Evolutionary conservation across 2,329 filamentous ascomycete species (phyloP), one percentile per base, ranked within the genome.

Genomic region (Cytospora chrysosperma): DNA sequence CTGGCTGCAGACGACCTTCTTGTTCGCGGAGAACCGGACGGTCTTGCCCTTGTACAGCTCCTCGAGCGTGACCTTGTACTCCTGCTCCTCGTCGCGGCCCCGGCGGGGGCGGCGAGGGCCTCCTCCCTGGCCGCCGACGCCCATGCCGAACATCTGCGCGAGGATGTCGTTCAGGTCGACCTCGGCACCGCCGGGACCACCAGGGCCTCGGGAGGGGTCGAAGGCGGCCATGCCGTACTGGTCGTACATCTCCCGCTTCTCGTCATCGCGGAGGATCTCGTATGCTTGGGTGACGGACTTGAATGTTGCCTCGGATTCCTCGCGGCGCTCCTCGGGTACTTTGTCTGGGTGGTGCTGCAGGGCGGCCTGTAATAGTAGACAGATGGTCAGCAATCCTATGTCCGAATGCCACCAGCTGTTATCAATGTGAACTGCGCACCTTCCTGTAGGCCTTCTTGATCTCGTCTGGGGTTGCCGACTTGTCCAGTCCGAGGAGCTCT

Each of bases 1-100:
- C 71, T 88, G 84, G 64, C 84, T 84, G 78, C 95, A 99, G 66
- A 97, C 82, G 66, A 97, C 85, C 73, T 97, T 94, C 81, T 98
- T 98, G 72, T 93, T 96, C 72, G 91, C 95, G 10, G 92, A 88
- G 75, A 99, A 97, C 79, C 96, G 95, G 73, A 96, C 95, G 0
- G 95, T 97, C 83, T 98, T 97, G 72, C 95, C 95, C 79, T 96
- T 97, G 84, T 98, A 99, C 34, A 99, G 83, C 77, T 99, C 95
- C 75, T 98, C 95, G 65, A 99, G 79, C 2, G 88, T 90, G 63
- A 98, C 91, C 74, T 93, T 88, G 78, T 99, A 98, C 70, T 92
- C 86, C 72, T 96, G 92, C 74, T 96, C 89, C 76, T 97, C 94
- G 69, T 93, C 88, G 59, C 85, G 87, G 53, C 94, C 93, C 70